Conservation (phyloP, 306 rosid species). For the Echinosophora koreensis region DNA sequence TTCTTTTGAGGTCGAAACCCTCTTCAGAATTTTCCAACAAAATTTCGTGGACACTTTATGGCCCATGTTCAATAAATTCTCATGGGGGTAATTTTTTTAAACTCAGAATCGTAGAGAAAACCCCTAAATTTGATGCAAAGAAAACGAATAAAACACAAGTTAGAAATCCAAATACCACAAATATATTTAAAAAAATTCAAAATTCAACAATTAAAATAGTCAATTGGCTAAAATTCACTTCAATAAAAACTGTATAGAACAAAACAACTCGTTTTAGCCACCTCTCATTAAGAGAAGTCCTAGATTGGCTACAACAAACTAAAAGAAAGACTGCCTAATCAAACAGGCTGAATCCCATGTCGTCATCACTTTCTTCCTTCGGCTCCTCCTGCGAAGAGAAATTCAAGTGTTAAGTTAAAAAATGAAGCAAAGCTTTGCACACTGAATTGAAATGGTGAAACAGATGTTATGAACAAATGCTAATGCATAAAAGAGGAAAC, state of each 20-base stretch:
- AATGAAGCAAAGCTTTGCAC: background rate
- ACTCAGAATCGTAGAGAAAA: no score
- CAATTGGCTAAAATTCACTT: conserved; percentile 21
- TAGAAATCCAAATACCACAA: background rate
- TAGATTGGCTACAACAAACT: conserved; percentile 33
- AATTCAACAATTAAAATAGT: conserved; percentile 39
- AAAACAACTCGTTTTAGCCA: conserved; percentile 23
- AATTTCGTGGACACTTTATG: no score
- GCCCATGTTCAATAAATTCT: no score
- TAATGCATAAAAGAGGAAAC: background rate
- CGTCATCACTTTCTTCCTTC: conserved; percentile 75
- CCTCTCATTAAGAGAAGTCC: background rate
- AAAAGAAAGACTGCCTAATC: conserved; percentile 51
- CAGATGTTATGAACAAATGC: background rate
- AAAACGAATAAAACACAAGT: background rate
- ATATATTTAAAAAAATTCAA: conserved; percentile 30
- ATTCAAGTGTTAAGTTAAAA: background rate
- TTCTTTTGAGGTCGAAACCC: no score
- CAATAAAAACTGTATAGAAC: conserved; percentile 22
- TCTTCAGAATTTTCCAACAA: no score
- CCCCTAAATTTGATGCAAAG: no score
- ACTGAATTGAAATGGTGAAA: background rate
- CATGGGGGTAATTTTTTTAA: no score
- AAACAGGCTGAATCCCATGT: conserved; percentile 68
- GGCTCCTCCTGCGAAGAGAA: conserved; percentile 65